Base-by-base conservation (phyloP, 805 yeast genomes). In the Geotrichum ghanense region DNA sequence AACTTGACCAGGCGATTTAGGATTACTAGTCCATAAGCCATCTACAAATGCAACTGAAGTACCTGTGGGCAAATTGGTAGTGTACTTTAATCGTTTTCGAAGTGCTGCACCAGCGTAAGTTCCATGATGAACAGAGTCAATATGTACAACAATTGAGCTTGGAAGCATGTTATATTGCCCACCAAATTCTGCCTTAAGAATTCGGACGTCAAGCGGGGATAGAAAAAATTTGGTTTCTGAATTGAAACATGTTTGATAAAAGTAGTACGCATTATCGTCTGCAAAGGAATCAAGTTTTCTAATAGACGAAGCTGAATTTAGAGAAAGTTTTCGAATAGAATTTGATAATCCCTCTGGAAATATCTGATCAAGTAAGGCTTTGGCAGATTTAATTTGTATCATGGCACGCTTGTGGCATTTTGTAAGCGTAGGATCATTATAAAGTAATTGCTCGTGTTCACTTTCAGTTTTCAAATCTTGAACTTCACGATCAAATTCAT, bases 1-100 rank as follows among this genome's bases (percentile, higher is more conserved):
- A 31, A 31, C 37, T 12, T 31, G 37, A n/a, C 37, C 37, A 31
- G 10, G 37, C 12, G 19, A 16, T n/a, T 12, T 31, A 19, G 37
- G 37, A 31, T 31, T 60, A 68, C 68, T 54, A 58, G 56, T 62
- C 97, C 97, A 90, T 59, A 86, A 81, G 45, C 95, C 74, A 56
- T 92, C 97, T 46, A 92, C 59, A 51, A 85, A 79, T 9, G 88
- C 94, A 40, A 90, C 62, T 45, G 82, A 83, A 0, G 95, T 82
- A 1, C 97, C 97, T 23, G 76, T 60, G 0, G 98, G 97, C 20
- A 88, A 64, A 62, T 90, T 90, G 0, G 83, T 73, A 48, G 92
- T 64, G 60, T 83, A 87, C 61, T 87, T 89, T 60, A 73, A 73
- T 53, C 79, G 76, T 45, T 75, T 73, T 1, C 75, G 55, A 56